phyloP scores from a whole-genome alignment of 768 basidiomycete genomes.

The Boletus eberwhitei region DNA sequence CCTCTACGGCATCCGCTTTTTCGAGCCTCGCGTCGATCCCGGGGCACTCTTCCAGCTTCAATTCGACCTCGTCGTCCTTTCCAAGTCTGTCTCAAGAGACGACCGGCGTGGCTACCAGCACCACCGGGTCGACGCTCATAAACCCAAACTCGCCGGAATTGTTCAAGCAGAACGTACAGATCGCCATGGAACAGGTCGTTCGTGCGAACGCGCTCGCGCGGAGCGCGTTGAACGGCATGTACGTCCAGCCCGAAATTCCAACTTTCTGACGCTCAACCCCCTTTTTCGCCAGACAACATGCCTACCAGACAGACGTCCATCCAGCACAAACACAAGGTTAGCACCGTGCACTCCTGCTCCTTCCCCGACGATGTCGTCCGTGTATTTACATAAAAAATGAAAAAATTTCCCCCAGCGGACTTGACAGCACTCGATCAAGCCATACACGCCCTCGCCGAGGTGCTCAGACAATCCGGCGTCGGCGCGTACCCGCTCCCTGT shows the following conservation, averaged over 20 bases:
- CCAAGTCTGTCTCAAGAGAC: slow-evolving; percentile 29
- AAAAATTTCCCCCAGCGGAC: slow-evolving; percentile 39
- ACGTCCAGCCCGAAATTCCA: slow-evolving; percentile 19
- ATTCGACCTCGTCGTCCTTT: slow-evolving; percentile 12
- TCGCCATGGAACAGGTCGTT: slow-evolving; percentile 46
- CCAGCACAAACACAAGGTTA: slow-evolving; percentile 56
- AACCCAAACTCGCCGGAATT: slow-evolving; percentile 59
- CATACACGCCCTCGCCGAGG: slow-evolving; percentile 42
- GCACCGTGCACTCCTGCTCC: not conserved
- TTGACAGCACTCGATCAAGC: slow-evolving; percentile 50
- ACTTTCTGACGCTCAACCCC: not conserved
- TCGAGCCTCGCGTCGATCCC: slow-evolving; percentile 16
- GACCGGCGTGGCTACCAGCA: not conserved
- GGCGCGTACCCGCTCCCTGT: slow-evolving; percentile 58
- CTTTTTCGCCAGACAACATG: slow-evolving; percentile 46
- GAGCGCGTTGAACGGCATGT: slow-evolving; percentile 53
- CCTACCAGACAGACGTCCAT: slow-evolving; percentile 54
- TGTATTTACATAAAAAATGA: not conserved
- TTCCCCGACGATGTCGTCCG: not conserved
- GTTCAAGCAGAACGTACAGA: slow-evolving; percentile 58
- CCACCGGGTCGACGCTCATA: slow-evolving; percentile 13
- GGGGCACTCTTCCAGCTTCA: slow-evolving; percentile 5
- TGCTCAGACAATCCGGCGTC: slow-evolving; percentile 57
- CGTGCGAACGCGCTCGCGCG: slow-evolving; percentile 49
- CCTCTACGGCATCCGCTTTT: slow-evolving; percentile 13